phyloP scores from a whole-genome alignment of 2,329 filamentous ascomycete species.

The Fusarium graminum region DNA sequence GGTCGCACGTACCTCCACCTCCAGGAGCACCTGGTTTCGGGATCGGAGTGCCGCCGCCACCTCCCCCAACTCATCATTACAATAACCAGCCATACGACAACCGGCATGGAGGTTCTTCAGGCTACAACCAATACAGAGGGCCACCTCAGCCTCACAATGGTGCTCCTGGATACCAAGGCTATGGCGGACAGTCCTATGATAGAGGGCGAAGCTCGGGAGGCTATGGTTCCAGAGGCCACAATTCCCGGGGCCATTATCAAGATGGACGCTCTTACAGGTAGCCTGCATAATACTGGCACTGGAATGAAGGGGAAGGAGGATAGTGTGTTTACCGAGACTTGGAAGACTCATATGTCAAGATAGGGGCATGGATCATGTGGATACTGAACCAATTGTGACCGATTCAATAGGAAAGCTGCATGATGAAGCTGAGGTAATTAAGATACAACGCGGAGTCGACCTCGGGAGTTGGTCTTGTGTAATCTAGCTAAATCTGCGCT shows the following conservation, averaged over 20 bases:
- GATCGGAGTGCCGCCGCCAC: conserved; percentile 53
- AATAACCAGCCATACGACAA: conserved; percentile 36
- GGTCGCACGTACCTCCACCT: conserved; percentile 48
- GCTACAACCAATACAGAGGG: conserved; percentile 40
- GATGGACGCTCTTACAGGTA: conserved; percentile 47
- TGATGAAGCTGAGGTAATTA: not conserved
- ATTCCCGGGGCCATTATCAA: conserved; percentile 37
- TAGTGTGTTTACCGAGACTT: not conserved
- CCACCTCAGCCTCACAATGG: conserved; percentile 32
- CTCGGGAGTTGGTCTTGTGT: not conserved
- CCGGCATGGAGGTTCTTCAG: conserved; percentile 35
- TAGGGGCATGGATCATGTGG: not conserved
- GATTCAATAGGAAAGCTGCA: not conserved
- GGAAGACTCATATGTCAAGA: not conserved
- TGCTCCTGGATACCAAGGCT: conserved; percentile 40
- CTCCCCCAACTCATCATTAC: conserved; percentile 47
- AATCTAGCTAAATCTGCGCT: not conserved
- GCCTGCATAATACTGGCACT: not conserved
- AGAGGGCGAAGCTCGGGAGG: conserved; percentile 40
- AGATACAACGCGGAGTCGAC: not conserved
- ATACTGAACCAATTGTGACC: not conserved
- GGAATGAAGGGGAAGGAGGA: not conserved
- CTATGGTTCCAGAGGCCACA: conserved; percentile 34
- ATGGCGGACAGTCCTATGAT: conserved; percentile 35
- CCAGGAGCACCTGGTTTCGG: conserved; percentile 53